These are phyloP conservation scores for Olyra latifolia DNA, from an alignment of 176 grass and related monocot genomes.

Conservation along the genomic window DNA sequence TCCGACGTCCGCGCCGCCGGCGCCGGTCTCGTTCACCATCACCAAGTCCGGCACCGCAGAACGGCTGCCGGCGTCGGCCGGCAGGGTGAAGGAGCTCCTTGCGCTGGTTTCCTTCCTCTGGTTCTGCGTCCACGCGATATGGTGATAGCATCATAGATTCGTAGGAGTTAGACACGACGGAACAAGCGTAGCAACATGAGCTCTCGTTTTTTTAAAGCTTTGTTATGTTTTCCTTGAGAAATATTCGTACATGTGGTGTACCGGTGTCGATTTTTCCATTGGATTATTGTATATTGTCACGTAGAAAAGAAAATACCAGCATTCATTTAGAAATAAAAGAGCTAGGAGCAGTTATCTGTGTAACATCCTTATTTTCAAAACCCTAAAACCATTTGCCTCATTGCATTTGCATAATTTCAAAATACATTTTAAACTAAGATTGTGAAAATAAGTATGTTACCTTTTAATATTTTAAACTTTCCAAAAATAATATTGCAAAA, in stretches of 20 bases:
- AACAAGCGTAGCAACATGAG: not conserved
- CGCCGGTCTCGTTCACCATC: constrained; percentile 41
- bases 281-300: not conserved
- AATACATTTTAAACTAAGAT: no score
- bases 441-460: no score
- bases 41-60: constrained; percentile 4
- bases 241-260: not conserved
- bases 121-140: not conserved
- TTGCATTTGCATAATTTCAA: no score
- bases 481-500: no score
- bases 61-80: not conserved
- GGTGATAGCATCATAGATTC: no score
- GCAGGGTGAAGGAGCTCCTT: not conserved
- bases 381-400: no score
- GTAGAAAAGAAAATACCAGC: not conserved
- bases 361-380: no score
- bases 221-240: not conserved
- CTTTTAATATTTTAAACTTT: no score
- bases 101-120: not conserved
- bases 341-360: not conserved
- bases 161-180: no score
- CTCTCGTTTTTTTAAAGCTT: no score
- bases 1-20: constrained; percentile 22
- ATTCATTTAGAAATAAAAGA: not conserved
- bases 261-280: not conserved